Evolutionary conservation across 768 basidiomycete species (phyloP), one percentile per base, ranked within the genome.

Genomic region (Hericium alpestre): DNA sequence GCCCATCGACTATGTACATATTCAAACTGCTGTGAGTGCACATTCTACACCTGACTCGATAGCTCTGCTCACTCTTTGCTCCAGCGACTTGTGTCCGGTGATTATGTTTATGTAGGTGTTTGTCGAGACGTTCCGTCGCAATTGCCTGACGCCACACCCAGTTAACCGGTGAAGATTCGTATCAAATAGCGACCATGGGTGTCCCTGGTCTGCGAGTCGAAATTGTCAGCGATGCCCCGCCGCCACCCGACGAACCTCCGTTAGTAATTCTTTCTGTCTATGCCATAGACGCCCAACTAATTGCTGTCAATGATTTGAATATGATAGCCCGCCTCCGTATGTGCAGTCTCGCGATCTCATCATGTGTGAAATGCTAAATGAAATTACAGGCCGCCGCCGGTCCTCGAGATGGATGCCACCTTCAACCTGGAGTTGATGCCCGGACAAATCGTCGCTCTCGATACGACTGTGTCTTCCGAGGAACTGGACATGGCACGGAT

Each of bases 401-500:
- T 92, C 51, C 74, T 84, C 18, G 90, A 93, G 61, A 93, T 93
- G 90, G 86, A 86, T 3, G 90, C 85, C 4, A 83, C 82, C 4
- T 91, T 93, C 73, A 87, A 83, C 64, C 75, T 93, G 41, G 90
- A 93, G 69, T 79, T 93, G 27, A 69, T 74, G 5, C 90, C 88
- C 0, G 88, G 89, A 15, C 89, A 90, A 69, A 76, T 80, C 43
- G 85, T 93, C 55, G 87, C 83, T 6, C 77, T 93, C 18, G 90
- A 92, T 62, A 87, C 87, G 2, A 86, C 80, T 16, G 79, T 91
- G 38, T 76, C 79, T 54, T 91, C 90, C 2, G 80, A 79, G 48
- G 90, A 91, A 62, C 78, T 91, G 38, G 90, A 93, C 67, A 92
- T 93, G 90, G 86, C 90, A 2, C 80, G 87, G 52, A 90, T 90